These are phyloP conservation scores for Globisporangium heterothallicum DNA, from an alignment of 352 stramenopile species.

Conservation along the genomic window DNA sequence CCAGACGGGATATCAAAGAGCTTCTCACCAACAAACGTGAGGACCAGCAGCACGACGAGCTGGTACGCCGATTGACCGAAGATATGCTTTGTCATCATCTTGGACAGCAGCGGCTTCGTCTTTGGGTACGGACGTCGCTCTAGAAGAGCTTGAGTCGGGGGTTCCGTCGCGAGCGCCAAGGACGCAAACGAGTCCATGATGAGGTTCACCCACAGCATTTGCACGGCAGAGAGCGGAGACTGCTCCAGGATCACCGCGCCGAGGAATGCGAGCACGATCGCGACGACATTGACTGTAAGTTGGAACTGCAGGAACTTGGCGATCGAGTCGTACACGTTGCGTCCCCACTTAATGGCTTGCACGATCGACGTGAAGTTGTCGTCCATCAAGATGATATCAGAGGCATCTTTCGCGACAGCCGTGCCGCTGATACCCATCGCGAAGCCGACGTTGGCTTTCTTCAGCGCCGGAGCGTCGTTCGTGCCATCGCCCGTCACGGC, in stretches of 20 bases:
- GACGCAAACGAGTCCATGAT: conserved; percentile 98
- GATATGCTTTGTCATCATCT: conserved; percentile 95
- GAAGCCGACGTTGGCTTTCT: conserved; percentile 96
- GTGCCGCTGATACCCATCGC: conserved; percentile 96
- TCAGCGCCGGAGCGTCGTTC: conserved; percentile 95
- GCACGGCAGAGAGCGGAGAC: conserved; percentile 92
- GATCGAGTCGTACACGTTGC: conserved; percentile 96
- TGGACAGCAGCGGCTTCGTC: conserved; percentile 90
- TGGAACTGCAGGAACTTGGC: conserved; percentile 98
- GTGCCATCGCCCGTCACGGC: conserved; percentile 96
- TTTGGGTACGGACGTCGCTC: conserved; percentile 90
- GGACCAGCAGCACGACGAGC: conserved; percentile 81
- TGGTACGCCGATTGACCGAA: conserved; percentile 90
- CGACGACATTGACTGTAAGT: conserved; percentile 96
- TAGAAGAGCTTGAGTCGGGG: conserved; percentile 86
- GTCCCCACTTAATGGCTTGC: conserved; percentile 93
- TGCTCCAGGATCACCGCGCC: conserved; percentile 72
- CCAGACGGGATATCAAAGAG: conserved; percentile 43
- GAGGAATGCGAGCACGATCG: conserved; percentile 90
- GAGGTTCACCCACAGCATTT: conserved; percentile 98
- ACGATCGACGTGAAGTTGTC: conserved; percentile 97
- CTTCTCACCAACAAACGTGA: conserved; percentile 78
- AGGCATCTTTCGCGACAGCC: conserved; percentile 93
- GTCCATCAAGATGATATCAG: conserved; percentile 96
- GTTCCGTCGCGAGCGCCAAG: conserved; percentile 93